phyloP scores from a whole-genome alignment of 2,329 filamentous ascomycete genomes.

The Pseudogymnoascus sp. region DNA sequence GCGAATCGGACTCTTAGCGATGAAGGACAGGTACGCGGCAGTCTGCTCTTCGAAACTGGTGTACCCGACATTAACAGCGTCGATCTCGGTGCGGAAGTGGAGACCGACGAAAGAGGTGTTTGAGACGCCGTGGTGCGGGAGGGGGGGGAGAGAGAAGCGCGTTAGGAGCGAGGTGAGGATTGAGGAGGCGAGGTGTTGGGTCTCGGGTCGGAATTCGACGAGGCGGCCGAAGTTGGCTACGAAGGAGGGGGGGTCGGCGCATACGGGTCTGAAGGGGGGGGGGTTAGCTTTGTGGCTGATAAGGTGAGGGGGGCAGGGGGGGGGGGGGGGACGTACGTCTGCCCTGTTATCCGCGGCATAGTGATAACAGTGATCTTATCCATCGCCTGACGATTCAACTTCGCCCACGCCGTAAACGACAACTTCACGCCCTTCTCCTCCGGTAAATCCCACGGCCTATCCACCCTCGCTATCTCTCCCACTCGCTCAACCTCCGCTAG shows the following conservation, averaged over 20 bases:
- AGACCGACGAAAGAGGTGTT: background rate
- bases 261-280: background rate
- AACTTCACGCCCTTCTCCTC: slow-evolving; percentile 7
- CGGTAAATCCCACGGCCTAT: slow-evolving; percentile 21
- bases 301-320: background rate
- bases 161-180: background rate
- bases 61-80: slow-evolving; percentile 22
- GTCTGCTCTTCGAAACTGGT: slow-evolving; percentile 31
- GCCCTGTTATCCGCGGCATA: background rate
- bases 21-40: slow-evolving; percentile 31
- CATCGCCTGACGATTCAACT: background rate
- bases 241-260: background rate
- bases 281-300: background rate
- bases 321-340: background rate
- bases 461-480: slow-evolving; percentile 11
- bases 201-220: background rate
- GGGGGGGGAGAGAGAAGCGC: background rate
- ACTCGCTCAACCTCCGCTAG: slow-evolving; percentile 10
- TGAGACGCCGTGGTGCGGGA: background rate
- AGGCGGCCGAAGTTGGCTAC: background rate
- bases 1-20: slow-evolving; percentile 22
- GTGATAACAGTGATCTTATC: background rate
- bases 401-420: background rate
- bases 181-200: background rate
- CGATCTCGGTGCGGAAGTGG: background rate